Evolutionary conservation across 2,329 filamentous ascomycete species (phyloP).

Genomic region (Stemphylium lycopersici): DNA sequence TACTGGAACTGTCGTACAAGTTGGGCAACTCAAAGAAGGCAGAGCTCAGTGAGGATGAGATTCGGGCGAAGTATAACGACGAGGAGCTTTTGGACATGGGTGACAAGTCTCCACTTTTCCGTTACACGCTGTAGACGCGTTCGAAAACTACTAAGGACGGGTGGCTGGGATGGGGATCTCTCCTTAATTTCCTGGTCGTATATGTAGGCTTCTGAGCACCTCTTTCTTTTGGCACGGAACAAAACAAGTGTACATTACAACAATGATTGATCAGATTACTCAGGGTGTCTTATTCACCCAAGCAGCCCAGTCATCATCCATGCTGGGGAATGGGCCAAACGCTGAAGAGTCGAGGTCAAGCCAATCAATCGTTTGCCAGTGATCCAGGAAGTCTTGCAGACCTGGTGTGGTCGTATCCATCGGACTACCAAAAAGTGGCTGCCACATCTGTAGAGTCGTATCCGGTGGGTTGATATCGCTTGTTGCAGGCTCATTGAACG

Average conservation of each 20-base stretch:
- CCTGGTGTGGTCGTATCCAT: slow-evolving; percentile 20
- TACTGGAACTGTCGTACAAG: slow-evolving; percentile 25
- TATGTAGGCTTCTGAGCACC: too few relatives aligned
- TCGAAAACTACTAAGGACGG: neutral
- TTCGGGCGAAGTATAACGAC: slow-evolving; percentile 45
- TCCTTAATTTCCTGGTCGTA: too few relatives aligned
- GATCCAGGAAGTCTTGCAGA: slow-evolving; percentile 30
- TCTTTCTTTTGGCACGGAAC: too few relatives aligned
- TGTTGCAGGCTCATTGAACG: neutral
- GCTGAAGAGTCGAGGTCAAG: slow-evolving; percentile 44
- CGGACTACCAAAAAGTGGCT: slow-evolving; percentile 31
- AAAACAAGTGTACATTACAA: too few relatives aligned
- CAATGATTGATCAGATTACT: too few relatives aligned
- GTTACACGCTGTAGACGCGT: slow-evolving; percentile 35
- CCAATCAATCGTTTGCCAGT: slow-evolving; percentile 46
- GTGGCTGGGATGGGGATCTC: neutral
- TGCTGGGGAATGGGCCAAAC: slow-evolving; percentile 21
- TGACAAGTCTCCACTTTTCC: slow-evolving; percentile 50
- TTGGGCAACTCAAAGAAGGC: slow-evolving; percentile 33
- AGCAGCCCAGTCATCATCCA: slow-evolving; percentile 4
- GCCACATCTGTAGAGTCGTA: slow-evolving; percentile 16
- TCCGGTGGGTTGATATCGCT: neutral
- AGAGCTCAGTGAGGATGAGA: slow-evolving; percentile 44
- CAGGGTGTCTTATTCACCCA: slow-evolving; percentile 8
- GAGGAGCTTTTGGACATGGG: slow-evolving; percentile 48